Conservation (phyloP, 257 asterid genomes). For the Solanum tarapatanum region DNA sequence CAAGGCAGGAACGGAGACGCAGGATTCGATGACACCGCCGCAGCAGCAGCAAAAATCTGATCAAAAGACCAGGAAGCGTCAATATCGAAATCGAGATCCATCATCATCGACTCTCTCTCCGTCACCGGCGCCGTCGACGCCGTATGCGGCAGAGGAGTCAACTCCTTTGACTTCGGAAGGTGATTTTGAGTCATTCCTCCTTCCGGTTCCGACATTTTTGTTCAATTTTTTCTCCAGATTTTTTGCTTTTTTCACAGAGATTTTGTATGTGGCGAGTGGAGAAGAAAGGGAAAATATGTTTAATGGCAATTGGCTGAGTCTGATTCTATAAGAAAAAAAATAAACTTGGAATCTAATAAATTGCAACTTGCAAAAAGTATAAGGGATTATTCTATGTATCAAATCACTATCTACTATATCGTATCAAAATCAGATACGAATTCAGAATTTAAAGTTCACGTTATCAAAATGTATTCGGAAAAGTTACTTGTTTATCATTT, state of each 20-base stretch:
- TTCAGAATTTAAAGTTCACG: not conserved
- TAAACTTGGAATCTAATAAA: not conserved
- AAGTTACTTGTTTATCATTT: not conserved
- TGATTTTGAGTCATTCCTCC: not conserved
- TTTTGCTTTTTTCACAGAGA: not conserved
- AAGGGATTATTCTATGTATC: not conserved
- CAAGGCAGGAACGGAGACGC: not conserved
- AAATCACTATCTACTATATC: not conserved
- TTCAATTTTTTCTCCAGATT: not conserved
- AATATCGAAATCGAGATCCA: not conserved
- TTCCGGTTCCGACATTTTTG: not conserved
- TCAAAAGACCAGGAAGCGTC: not conserved
- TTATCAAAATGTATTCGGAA: not conserved
- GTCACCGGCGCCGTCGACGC: not conserved
- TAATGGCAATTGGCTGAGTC: not conserved
- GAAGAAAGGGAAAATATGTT: not conserved
- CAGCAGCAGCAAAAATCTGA: not conserved
- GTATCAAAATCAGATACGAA: not conserved
- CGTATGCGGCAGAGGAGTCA: not conserved
- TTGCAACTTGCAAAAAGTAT: not conserved
- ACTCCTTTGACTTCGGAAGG: not conserved
- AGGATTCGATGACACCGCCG: not conserved
- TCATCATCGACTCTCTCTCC: not conserved
- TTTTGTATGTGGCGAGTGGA: not conserved
- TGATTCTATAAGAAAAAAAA: not conserved